Conservation (phyloP, 1,284 basidiomycete species). For the Ceratobasidium sp. region DNA sequence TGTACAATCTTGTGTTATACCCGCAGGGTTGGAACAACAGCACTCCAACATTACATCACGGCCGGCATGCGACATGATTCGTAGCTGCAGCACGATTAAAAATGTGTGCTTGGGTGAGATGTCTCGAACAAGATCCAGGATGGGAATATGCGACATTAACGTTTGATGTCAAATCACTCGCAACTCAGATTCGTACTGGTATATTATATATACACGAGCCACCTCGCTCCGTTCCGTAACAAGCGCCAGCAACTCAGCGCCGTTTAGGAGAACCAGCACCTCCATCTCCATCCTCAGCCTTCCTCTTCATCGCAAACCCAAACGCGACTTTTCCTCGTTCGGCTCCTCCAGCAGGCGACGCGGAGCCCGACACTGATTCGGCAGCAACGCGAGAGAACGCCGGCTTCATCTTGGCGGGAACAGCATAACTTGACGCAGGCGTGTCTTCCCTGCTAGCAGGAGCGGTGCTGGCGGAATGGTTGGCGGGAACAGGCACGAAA, state of each 20-base stretch:
- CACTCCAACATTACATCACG: too few species aligned
- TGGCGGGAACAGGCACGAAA: slow-evolving; percentile 73
- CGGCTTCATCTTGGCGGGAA: slow-evolving; percentile 59
- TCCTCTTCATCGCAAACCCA: slow-evolving; percentile 79
- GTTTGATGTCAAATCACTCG: too few species aligned
- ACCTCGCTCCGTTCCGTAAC: too few species aligned
- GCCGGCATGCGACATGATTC: too few species aligned
- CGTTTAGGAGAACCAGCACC: slow-evolving; percentile 25
- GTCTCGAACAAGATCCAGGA: too few species aligned
- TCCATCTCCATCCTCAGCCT: slow-evolving; percentile 67
- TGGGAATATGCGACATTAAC: too few species aligned
- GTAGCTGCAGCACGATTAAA: too few species aligned
- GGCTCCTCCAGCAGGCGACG: slow-evolving; percentile 62
- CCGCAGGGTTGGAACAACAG: too few species aligned
- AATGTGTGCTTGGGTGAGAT: too few species aligned
- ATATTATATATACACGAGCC: too few species aligned
- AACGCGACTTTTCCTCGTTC: slow-evolving; percentile 79
- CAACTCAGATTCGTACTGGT: too few species aligned
- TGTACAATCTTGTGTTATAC: too few species aligned
- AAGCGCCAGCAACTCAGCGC: slow-evolving; percentile 21
- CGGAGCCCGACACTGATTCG: slow-evolving; percentile 50
- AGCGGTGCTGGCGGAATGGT: slow-evolving; percentile 57
- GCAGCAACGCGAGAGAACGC: slow-evolving; percentile 81
- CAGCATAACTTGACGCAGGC: slow-evolving; percentile 67
- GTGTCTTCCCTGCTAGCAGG: slow-evolving; percentile 62